phyloP scores from a whole-genome alignment of 495 filamentous ascomycete species.

The Cercophora samala region DNA sequence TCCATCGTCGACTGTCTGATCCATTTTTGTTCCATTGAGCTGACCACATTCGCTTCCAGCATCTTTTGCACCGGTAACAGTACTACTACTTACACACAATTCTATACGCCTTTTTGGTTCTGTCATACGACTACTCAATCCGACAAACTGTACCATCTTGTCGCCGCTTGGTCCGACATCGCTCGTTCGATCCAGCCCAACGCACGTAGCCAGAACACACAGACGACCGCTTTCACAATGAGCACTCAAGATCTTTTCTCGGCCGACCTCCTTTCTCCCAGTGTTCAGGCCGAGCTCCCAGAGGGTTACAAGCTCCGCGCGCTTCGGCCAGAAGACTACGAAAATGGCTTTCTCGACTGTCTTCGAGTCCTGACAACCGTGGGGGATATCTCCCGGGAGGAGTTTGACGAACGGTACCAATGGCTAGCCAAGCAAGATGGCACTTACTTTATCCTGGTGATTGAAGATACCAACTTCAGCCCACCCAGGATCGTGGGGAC shows the following conservation, averaged over 20 bases:
- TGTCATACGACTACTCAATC: background rate
- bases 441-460: conserved; percentile 80
- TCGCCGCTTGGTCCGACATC: background rate
- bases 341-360: conserved; percentile 78
- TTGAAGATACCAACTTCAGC: conserved; percentile 61
- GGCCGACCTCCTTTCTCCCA: conserved; percentile 69
- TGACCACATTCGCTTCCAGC: background rate
- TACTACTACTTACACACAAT: background rate
- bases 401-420: conserved; percentile 75
- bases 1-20: too few species aligned
- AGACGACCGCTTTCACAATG: conserved; percentile 27
- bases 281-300: conserved; percentile 67
- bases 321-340: conserved; percentile 72
- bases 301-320: conserved; percentile 80
- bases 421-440: conserved; percentile 77
- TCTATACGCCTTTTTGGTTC: background rate
- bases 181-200: background rate
- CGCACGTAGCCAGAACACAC: conserved; percentile 1
- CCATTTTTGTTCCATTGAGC: background rate
- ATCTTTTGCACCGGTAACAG: background rate
- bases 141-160: background rate
- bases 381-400: conserved; percentile 73
- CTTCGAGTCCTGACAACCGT: conserved; percentile 89
- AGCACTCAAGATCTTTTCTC: conserved; percentile 67
- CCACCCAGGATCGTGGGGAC: conserved; percentile 70